A percentile compares a stretch with the other conserved stretches of the same genome.
Evolutionary conservation across 2,329 filamentous ascomycete species (phyloP).

Genomic region (Stagonosporopsis chrysanthemi): DNA sequence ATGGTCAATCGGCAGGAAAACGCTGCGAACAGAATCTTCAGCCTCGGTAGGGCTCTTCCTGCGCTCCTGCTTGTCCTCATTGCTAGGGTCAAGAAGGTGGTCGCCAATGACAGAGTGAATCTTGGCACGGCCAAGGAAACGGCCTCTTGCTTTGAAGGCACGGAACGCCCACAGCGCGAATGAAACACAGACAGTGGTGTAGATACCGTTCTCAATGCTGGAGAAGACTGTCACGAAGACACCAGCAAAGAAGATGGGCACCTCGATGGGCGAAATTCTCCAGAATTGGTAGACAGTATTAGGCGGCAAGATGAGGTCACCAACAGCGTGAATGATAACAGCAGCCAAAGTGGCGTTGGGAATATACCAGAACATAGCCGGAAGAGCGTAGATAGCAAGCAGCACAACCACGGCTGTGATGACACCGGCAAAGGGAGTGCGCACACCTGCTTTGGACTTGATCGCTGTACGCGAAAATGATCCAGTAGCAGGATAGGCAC

Average conservation of each 20-base stretch:
- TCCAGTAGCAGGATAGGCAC: slow-evolving; percentile 89
- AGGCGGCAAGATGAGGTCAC: slow-evolving; percentile 88
- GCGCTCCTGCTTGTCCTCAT: slow-evolving; percentile 34
- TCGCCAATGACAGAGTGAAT: slow-evolving; percentile 88
- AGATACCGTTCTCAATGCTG: slow-evolving; percentile 90
- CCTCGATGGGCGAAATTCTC: slow-evolving; percentile 88
- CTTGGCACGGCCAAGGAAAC: slow-evolving; percentile 83
- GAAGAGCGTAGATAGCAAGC: slow-evolving; percentile 86
- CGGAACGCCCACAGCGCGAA: slow-evolving; percentile 82
- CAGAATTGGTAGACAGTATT: slow-evolving; percentile 96
- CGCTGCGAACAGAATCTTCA: slow-evolving; percentile 68
- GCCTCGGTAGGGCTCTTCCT: slow-evolving; percentile 33
- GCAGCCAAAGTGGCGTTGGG: slow-evolving; percentile 80
- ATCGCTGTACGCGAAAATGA: slow-evolving; percentile 97
- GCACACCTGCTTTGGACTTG: slow-evolving; percentile 94
- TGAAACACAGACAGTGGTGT: slow-evolving; percentile 81
- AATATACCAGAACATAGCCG: slow-evolving; percentile 93
- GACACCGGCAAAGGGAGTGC: slow-evolving; percentile 87
- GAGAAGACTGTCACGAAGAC: slow-evolving; percentile 89
- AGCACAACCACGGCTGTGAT: slow-evolving; percentile 87
- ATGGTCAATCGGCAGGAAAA: slow-evolving; percentile 89
- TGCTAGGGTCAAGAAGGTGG: slow-evolving; percentile 63
- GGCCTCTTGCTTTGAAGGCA: slow-evolving; percentile 80
- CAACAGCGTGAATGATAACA: slow-evolving; percentile 95
- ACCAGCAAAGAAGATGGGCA: slow-evolving; percentile 90